Evolutionary conservation across 208 protist genomes (phyloP).

Genomic region (Acanthamoeba healyi): DNA sequence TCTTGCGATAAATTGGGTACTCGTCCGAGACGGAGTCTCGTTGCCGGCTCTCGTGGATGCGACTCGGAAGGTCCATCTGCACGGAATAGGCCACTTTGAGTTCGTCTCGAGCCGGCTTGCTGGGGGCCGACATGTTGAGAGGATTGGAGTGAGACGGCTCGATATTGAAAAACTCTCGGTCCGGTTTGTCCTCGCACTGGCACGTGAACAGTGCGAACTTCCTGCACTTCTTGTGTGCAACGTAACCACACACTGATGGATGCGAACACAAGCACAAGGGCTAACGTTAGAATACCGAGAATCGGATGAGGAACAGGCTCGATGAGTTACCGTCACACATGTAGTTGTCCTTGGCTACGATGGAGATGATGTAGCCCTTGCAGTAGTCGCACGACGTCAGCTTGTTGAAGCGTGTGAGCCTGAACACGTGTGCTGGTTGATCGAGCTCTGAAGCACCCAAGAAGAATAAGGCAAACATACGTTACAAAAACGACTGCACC

Average conservation of each 20-base stretch:
- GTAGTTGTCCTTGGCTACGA: slow-evolving; percentile 30
- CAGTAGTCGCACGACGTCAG: slow-evolving; percentile 44
- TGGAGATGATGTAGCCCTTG: slow-evolving; percentile 9
- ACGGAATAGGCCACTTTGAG: slow-evolving; percentile 33
- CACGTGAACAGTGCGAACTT: slow-evolving; percentile 35
- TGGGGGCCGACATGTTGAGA: neutral
- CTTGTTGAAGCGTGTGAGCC: slow-evolving; percentile 21
- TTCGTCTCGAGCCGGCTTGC: slow-evolving; percentile 9
- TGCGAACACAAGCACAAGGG: neutral
- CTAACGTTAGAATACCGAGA: no score
- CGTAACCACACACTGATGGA: slow-evolving; percentile 4
- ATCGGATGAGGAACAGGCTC: no score
- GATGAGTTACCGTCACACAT: slow-evolving; percentile 34
- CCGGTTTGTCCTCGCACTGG: slow-evolving; percentile 9
- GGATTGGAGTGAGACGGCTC: neutral
- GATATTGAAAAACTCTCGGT: neutral
- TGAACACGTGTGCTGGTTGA: slow-evolving; percentile 11
- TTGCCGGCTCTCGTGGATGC: slow-evolving; percentile 22
- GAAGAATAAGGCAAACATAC: no score
- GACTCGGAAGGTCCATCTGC: slow-evolving; percentile 9
- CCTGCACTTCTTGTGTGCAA: slow-evolving; percentile 51
- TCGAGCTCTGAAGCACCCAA: neutral
- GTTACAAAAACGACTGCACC: neutral
- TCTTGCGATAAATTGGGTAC: neutral
- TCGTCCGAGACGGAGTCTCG: neutral